Conservation (phyloP, 1,284 basidiomycete genomes). For the Boletus smithii region DNA sequence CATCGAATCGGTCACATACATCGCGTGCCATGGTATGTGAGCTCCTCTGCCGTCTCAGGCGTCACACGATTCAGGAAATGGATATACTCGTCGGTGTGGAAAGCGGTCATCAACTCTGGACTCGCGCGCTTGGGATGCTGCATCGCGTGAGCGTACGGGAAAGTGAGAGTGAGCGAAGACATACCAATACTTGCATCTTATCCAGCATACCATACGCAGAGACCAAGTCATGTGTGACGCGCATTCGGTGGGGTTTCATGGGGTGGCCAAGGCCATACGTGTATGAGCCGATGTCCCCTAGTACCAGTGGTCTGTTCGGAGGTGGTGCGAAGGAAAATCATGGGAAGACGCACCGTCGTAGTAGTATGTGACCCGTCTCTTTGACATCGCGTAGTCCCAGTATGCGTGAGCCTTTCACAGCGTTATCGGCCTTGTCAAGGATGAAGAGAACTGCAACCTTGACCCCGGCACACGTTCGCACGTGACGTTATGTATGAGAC, state of each 20-base stretch:
- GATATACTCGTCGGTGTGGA: conserved; percentile 92
- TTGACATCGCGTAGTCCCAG: conserved; percentile 56
- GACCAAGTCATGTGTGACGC: conserved; percentile 98
- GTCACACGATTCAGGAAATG: conserved; percentile 85
- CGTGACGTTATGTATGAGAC: too few species aligned
- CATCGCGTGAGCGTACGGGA: not conserved
- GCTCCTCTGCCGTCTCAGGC: conserved; percentile 76
- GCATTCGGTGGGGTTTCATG: conserved; percentile 97
- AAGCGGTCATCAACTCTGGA: conserved; percentile 95
- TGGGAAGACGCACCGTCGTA: conserved; percentile 47
- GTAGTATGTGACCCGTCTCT: conserved; percentile 59
- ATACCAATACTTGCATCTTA: conserved; percentile 95
- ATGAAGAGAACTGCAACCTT: too few species aligned
- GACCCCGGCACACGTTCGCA: too few species aligned
- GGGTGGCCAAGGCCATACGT: conserved; percentile 96
- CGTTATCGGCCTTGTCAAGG: too few species aligned
- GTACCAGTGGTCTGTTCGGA: conserved; percentile 5
- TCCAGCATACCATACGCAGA: conserved; percentile 99
- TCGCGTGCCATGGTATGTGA: conserved; percentile 80
- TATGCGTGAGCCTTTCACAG: too few species aligned
- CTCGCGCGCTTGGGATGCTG: conserved; percentile 98
- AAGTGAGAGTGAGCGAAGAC: conserved; percentile 31
- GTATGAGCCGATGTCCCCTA: conserved; percentile 96
- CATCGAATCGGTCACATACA: conserved; percentile 59
- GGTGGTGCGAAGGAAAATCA: not conserved